Percentiles rank a stretch among this genome's conserved stretches.
phyloP scores from a whole-genome alignment of 2,329 filamentous ascomycete genomes.

The Aureobasidium sp. region DNA sequence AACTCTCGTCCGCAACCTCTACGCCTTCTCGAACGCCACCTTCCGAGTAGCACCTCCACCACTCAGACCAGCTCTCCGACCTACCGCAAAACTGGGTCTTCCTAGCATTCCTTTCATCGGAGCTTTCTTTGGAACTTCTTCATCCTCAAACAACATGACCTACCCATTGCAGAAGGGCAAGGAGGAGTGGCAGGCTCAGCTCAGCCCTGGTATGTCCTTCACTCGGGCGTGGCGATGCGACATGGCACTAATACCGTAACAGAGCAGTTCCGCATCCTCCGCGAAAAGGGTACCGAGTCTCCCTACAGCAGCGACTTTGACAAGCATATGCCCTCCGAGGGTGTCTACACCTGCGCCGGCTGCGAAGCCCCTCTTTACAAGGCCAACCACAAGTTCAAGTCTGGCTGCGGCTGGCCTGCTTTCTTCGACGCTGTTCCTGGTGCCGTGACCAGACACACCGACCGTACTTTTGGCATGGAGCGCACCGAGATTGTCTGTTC shows the following conservation, averaged over 20 bases:
- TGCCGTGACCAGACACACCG: conserved; percentile 74
- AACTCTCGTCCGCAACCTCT: conserved; percentile 41
- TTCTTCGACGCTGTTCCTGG: conserved; percentile 95
- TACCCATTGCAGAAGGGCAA: conserved; percentile 75
- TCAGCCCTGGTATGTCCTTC: conserved; percentile 54
- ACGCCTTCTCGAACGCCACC: conserved; percentile 40
- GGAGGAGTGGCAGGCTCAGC: conserved; percentile 80
- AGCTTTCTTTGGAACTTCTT: conserved; percentile 60
- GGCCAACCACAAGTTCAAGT: conserved; percentile 90
- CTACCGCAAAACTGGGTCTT: conserved; percentile 52
- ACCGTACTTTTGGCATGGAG: conserved; percentile 69
- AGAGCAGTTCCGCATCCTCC: conserved; percentile 95
- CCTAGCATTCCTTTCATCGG: conserved; percentile 71
- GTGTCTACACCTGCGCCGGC: conserved; percentile 79
- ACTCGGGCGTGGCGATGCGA: neutral
- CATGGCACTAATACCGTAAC: conserved; percentile 1
- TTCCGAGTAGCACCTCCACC: conserved; percentile 26
- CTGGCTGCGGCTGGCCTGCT: conserved; percentile 93
- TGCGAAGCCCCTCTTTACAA: conserved; percentile 87
- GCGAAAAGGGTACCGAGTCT: conserved; percentile 83
- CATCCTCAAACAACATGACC: conserved; percentile 52
- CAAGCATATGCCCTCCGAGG: conserved; percentile 68
- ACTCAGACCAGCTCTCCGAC: conserved; percentile 30
- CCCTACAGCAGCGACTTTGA: conserved; percentile 76
- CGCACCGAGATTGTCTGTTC: conserved; percentile 89